Evolutionary conservation across 2,329 filamentous ascomycete genomes (phyloP).

Genomic region (Thielaviopsis punctulata): DNA sequence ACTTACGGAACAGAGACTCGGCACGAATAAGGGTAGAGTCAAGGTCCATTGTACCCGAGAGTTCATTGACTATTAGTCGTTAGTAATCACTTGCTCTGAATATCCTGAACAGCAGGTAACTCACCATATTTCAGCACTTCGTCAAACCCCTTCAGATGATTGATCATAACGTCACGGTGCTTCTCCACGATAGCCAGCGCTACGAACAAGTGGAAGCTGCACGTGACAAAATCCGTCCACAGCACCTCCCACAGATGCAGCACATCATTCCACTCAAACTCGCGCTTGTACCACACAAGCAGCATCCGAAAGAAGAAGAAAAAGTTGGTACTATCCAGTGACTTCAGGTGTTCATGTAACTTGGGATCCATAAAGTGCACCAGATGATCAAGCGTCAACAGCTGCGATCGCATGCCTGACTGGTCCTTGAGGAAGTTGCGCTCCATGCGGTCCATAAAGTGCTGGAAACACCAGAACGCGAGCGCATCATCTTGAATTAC

Average conservation of each 20-base stretch:
- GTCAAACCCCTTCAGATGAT: constrained; percentile 83
- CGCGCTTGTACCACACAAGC: constrained; percentile 95
- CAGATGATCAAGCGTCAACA: constrained; percentile 80
- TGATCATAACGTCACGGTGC: constrained; percentile 91
- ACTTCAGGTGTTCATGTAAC: constrained; percentile 77
- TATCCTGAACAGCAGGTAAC: constrained; percentile 18
- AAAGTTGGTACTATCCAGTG: constrained; percentile 91
- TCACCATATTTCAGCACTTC: constrained; percentile 90
- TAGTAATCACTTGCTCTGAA: neutral
- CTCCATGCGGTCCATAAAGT: constrained; percentile 97
- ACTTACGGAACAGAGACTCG: constrained; percentile 73
- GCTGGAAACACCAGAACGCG: constrained; percentile 90
- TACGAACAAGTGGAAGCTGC: constrained; percentile 87
- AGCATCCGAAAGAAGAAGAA: constrained; percentile 99
- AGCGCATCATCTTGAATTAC: constrained; percentile 94
- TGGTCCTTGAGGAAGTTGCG: constrained; percentile 92
- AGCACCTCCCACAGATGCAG: constrained; percentile 78
- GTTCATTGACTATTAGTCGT: constrained; percentile 58
- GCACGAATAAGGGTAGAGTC: constrained; percentile 72
- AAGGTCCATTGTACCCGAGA: constrained; percentile 84
- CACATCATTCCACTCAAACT: constrained; percentile 81
- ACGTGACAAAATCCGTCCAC: constrained; percentile 83
- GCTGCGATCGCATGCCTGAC: constrained; percentile 85
- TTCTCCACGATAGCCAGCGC: constrained; percentile 90
- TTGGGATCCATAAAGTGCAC: constrained; percentile 94